Base-by-base conservation (phyloP, 1,139 yeast genomes). In the Yamadazyma triangularis region DNA sequence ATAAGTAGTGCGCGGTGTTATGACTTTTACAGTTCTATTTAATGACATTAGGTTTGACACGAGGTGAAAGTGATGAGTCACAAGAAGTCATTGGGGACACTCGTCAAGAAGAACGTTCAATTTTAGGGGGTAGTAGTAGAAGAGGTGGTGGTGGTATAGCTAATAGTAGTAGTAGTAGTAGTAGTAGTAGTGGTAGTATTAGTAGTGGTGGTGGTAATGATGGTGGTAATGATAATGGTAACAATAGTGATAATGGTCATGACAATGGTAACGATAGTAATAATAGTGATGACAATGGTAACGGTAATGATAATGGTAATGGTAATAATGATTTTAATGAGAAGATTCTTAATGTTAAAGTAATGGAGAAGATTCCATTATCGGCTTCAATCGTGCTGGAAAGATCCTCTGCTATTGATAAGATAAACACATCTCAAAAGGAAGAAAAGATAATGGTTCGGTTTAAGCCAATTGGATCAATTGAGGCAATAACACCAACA, bases 401-500 rank as follows among this genome's bases (percentile, higher is more conserved):
- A 18, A 18, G 20, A 7, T 7, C 6, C 20, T 18, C 20, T 18
- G 9, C 6, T 18, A 18, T 7, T 18, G 8, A 7, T 18, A 9
- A 18, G 9, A 18, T 7, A 18, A 7, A 7, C 9, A 6, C 6
- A 18, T 18, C 9, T 6, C 6, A 7, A 18, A 18, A 18, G 8
- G 25, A 15, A 12, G 28, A 23, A 5, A 69, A 68, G 39, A 51
- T 73, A 11, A 61, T 66, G 3, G 51, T 75, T 2, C 53, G 84
- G 23, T 70, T 79, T 40, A 74, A 66, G 35, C 73, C 84, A 2
- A 73, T 79, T 29, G 85, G 85, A 0, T 70, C 82, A 0, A 65
- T 78, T 0, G 64, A 69, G 0, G 63, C 69, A 9, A 55, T 78
- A 4, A 53, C 48, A 2, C 83, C 83, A 0, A 56, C 61, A 4